Percentiles rank a stretch among this genome's conserved stretches.
Evolutionary conservation across 257 asterid genomes (phyloP).

Genomic region (Verbascum thapsus): DNA sequence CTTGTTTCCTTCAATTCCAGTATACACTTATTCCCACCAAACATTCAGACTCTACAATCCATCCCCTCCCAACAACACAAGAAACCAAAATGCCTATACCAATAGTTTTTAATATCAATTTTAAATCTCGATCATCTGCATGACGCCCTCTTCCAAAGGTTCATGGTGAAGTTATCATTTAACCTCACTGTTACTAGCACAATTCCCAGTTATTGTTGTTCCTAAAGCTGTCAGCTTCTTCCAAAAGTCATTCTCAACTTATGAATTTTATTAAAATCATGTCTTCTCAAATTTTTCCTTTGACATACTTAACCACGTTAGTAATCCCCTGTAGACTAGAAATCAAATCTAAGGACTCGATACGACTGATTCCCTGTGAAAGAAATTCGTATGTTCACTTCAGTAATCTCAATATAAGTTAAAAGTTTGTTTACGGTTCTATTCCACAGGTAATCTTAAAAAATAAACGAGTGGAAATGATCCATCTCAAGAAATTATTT

Average conservation of each 20-base stretch:
- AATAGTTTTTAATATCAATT: background rate
- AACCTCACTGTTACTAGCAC: background rate
- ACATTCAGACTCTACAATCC: background rate
- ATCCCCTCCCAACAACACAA: background rate
- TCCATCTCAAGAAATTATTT: too few relatives aligned
- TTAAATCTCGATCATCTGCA: background rate
- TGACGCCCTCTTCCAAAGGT: background rate
- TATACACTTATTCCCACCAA: background rate
- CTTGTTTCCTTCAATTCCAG: background rate
- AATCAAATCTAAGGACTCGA: too few relatives aligned
- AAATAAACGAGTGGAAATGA: too few relatives aligned
- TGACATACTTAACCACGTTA: too few relatives aligned
- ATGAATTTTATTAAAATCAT: too few relatives aligned
- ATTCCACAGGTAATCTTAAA: too few relatives aligned
- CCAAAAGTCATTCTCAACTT: background rate
- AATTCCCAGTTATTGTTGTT: background rate
- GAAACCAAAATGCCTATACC: background rate
- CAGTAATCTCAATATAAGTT: too few relatives aligned
- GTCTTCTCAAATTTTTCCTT: too few relatives aligned
- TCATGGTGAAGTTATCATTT: background rate
- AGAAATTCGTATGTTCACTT: too few relatives aligned
- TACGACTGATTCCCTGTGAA: too few relatives aligned
- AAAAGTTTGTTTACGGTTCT: too few relatives aligned
- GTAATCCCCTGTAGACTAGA: too few relatives aligned
- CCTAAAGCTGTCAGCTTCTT: constrained; percentile 1